phyloP scores from a whole-genome alignment of 108 stramenopile genomes.

The Nitzschia putrida region DNA sequence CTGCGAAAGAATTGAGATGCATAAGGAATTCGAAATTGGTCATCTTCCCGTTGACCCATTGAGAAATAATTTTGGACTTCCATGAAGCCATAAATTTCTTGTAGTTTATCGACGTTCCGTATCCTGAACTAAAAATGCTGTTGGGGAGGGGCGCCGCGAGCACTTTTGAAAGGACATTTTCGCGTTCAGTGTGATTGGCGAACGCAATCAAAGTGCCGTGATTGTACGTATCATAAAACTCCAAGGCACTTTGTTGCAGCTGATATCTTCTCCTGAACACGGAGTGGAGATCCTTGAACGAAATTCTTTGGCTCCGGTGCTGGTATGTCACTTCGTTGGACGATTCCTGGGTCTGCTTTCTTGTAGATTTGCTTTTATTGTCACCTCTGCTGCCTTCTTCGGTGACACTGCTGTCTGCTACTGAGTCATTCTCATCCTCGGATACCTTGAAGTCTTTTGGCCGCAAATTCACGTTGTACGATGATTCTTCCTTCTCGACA shows the following conservation, averaged over 20 bases:
- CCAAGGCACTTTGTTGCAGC: constrained; percentile 90
- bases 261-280: constrained; percentile 91
- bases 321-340: constrained; percentile 79
- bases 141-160: constrained; percentile 77
- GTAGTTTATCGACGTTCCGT: constrained; percentile 80
- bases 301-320: constrained; percentile 82
- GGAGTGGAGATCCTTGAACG: constrained; percentile 78
- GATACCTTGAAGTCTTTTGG: constrained; percentile 51
- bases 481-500: constrained; percentile 74
- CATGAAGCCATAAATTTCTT: constrained; percentile 85
- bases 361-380: constrained; percentile 44
- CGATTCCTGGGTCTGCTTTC: constrained; percentile 24
- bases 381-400: constrained; percentile 28
- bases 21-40: constrained; percentile 98
- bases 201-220: constrained; percentile 81
- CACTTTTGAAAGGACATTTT: constrained; percentile 77
- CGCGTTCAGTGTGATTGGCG: constrained; percentile 61
- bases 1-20: constrained; percentile 96
- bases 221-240: constrained; percentile 88
- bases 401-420: constrained; percentile 20
- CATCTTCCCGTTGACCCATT: constrained; percentile 89
- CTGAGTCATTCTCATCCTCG: constrained; percentile 33
- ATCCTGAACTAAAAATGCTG: constrained; percentile 68
- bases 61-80: constrained; percentile 75
- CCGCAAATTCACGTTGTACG: constrained; percentile 75